A percentile compares a stretch with the other conserved stretches of the same genome.
Conservation (phyloP, 352 stramenopile genomes). For the Thraustochytrium striatum region DNA sequence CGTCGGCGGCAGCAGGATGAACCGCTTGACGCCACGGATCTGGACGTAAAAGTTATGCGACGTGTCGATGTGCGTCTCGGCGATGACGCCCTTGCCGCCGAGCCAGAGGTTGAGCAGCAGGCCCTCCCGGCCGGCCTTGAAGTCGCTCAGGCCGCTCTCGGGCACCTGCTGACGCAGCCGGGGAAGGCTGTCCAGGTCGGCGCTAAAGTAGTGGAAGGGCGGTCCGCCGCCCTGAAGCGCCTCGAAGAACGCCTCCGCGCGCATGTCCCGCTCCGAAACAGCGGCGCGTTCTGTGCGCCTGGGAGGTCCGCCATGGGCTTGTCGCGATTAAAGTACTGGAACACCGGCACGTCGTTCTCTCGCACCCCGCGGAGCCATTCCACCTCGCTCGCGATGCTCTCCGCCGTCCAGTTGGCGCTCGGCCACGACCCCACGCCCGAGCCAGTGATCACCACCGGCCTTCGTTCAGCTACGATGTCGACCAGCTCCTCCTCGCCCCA, state of each 20-base stretch:
- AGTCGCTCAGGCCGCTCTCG: neutral
- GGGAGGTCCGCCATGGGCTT: slow-evolving; percentile 21
- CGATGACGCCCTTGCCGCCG: neutral
- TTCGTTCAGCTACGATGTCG: neutral
- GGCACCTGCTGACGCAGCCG: neutral
- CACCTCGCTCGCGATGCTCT: neutral
- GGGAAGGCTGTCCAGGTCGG: slow-evolving; percentile 35
- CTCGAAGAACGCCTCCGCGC: neutral
- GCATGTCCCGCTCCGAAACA: neutral
- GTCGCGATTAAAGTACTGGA: slow-evolving; percentile 20
- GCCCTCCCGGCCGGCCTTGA: neutral
- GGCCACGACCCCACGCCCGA: neutral
- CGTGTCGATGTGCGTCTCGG: slow-evolving; percentile 39
- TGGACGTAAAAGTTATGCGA: slow-evolving; percentile 28
- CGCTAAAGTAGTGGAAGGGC: slow-evolving; percentile 33
- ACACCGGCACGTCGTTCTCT: neutral
- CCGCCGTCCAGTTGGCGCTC: slow-evolving; percentile 3
- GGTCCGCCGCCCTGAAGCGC: neutral
- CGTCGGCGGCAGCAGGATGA: neutral
- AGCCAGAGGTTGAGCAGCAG: slow-evolving; percentile 36
- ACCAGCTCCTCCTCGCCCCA: too few relatives aligned
- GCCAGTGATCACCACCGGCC: neutral
- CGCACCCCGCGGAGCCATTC: neutral
- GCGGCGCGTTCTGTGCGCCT: neutral
- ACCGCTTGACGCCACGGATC: slow-evolving; percentile 11